Conservation (phyloP, 495 filamentous ascomycete species). For the Daldinia caldariorum region DNA sequence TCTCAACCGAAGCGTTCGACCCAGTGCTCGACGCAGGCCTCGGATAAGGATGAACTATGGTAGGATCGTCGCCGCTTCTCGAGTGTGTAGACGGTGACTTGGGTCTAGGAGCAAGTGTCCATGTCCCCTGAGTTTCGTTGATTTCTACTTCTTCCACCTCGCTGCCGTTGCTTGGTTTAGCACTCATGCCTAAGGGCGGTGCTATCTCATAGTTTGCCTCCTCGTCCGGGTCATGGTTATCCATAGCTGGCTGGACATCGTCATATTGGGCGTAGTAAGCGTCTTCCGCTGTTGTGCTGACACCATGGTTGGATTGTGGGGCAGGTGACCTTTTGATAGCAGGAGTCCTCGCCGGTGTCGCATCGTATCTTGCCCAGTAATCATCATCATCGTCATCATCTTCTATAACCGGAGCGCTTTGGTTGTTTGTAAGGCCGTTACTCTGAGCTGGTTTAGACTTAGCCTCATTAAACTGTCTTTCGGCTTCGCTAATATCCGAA, state of each 20-base stretch:
- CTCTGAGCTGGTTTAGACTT: constrained; percentile 34
- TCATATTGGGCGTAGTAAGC: constrained; percentile 90
- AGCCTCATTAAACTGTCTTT: constrained; percentile 52
- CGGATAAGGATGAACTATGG: constrained; percentile 54
- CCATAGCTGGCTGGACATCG: constrained; percentile 89
- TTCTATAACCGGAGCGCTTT: constrained; percentile 44
- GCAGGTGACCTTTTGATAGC: constrained; percentile 70
- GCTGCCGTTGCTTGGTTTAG: constrained; percentile 34
- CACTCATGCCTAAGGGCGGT: constrained; percentile 50
- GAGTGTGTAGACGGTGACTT: constrained; percentile 53
- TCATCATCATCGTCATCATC: constrained; percentile 78
- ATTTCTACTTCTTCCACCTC: constrained; percentile 42
- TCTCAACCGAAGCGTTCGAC: constrained; percentile 68
- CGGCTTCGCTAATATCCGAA: constrained; percentile 55
- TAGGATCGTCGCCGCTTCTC: constrained; percentile 41
- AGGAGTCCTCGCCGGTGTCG: constrained; percentile 81
- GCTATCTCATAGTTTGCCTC: constrained; percentile 53
- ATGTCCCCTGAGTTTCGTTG: constrained; percentile 45
- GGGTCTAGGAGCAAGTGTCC: constrained; percentile 53
- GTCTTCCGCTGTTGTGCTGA: constrained; percentile 64
- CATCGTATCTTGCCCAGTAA: constrained; percentile 96
- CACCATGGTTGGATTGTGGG: constrained; percentile 52
- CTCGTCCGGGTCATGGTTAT: constrained; percentile 83
- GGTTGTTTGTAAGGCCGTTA: constrained; percentile 28
- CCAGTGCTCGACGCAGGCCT: constrained; percentile 63